These are phyloP conservation scores for Cymbidium sinense DNA, from an alignment of 106 monocot genomes.

Conservation along the genomic window DNA sequence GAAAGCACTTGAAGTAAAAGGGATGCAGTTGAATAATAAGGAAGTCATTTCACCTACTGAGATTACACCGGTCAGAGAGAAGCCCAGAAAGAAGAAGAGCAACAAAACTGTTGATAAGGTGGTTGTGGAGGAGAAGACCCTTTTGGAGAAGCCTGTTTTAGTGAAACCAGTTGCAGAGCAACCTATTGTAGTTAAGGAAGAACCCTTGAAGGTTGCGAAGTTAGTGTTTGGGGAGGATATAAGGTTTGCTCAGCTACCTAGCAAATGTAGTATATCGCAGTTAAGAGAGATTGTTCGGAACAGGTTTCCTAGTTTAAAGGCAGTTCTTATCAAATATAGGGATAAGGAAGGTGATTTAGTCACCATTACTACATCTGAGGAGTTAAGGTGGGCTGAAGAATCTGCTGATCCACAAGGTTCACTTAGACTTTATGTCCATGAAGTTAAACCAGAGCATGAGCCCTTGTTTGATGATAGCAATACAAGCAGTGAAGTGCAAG, in stretches of 20 bases:
- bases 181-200: constrained; percentile 18
- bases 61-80: constrained; percentile 26
- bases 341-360: constrained; percentile 92
- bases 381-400: constrained; percentile 74
- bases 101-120: constrained; percentile 16
- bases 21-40: constrained; percentile 45
- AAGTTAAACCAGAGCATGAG: constrained; percentile 80
- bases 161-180: neutral
- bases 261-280: constrained; percentile 42
- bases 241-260: constrained; percentile 64
- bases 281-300: constrained; percentile 57
- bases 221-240: constrained; percentile 89
- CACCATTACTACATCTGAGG: constrained; percentile 80
- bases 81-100: constrained; percentile 45
- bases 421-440: constrained; percentile 51
- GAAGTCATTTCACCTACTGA: constrained; percentile 21
- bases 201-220: constrained; percentile 43
- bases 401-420: constrained; percentile 55
- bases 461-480: constrained; percentile 41
- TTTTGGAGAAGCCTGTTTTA: neutral
- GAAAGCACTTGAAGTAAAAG: constrained; percentile 48
- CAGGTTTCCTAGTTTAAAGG: constrained; percentile 60
- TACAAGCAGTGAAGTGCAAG: constrained; percentile 14
- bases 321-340: constrained; percentile 76
- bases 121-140: constrained; percentile 8